Conservation (phyloP, 2,329 filamentous ascomycete genomes). For the Penicillium sp. region DNA sequence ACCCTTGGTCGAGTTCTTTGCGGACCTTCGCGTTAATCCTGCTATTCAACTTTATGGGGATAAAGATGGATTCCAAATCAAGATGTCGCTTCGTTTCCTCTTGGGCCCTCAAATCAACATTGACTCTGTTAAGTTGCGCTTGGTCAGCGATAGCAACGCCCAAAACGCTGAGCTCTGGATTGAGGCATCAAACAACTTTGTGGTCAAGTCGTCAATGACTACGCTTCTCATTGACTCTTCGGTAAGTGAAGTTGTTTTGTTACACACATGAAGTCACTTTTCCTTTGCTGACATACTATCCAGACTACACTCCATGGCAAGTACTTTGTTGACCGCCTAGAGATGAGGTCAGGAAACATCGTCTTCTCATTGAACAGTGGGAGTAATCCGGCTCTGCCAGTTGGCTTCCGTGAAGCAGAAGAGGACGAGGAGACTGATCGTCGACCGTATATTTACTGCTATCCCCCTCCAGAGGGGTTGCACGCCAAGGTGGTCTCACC, state of each 20-base stretch:
- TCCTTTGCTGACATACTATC: background rate
- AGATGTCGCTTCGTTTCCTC: conserved; percentile 69
- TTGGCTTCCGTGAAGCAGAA: conserved; percentile 39
- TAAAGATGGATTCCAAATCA: conserved; percentile 73
- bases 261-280: background rate
- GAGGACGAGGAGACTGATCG: conserved; percentile 47
- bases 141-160: conserved; percentile 53
- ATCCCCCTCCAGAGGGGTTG: conserved; percentile 68
- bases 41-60: conserved; percentile 69
- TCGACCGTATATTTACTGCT: conserved; percentile 68
- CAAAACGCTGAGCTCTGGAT: conserved; percentile 69
- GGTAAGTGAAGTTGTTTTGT: conserved; percentile 30
- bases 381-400: conserved; percentile 31
- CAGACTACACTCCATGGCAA: conserved; percentile 59
- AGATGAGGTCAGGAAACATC: conserved; percentile 52
- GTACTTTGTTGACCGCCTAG: conserved; percentile 73
- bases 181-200: conserved; percentile 49
- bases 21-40: conserved; percentile 66
- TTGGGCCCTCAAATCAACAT: conserved; percentile 70
- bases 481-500: conserved; percentile 68
- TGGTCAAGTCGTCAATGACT: conserved; percentile 59
- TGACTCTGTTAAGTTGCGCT: conserved; percentile 64
- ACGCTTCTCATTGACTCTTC: conserved; percentile 53
- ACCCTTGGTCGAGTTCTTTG: conserved; percentile 73
- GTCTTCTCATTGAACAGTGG: conserved; percentile 37